Evolutionary conservation across 441 rosid species (phyloP), one percentile per base, ranked within the genome.

Genomic region (Manihot esculenta): DNA sequence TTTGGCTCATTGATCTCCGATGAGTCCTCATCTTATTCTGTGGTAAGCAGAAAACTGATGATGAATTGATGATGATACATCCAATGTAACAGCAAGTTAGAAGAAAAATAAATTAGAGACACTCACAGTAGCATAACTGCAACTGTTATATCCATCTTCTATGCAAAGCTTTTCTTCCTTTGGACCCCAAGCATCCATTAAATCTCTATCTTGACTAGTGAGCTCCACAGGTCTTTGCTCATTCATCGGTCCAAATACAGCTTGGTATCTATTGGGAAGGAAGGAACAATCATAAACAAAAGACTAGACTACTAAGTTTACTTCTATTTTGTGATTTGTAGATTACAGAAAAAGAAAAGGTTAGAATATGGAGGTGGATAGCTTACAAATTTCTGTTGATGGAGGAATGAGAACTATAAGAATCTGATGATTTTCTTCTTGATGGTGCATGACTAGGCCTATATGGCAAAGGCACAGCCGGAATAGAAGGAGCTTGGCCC

Each of bases 391-490:
- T 74, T 61, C 53, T 78, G 78, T 75, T 81, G 49, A 74, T 53
- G 30, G 87, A 72, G 51, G 84, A 80, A 33, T 35, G 45, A 0
- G 87, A 78, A 63, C 71, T 42, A 41, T 50, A 68, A 6, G 89
- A 86, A 84, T 88, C 90, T 4, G 75, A 81, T 3, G 86, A 86
- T 65, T 45, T 69, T 76, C 87, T 81, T 74, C 85, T 86, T 10
- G 83, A 79, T 41, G 74, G 66, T 69, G 77, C 68, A 68, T 53
- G 71, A 60, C 70, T 61, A 11, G 75, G 72, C 54, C 70, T 79
- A 20, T 83, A 73, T 9, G 91, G 91, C 69, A 85, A 71, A 71
- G 88, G 83, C 59, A 88, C 82, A 9, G 27, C 27, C 64, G 90
- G 91, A 77, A 80, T 54, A 35, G 82, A 18, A 41, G 89, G 84